Percentiles rank a stretch among this genome's conserved stretches.
Conservation (phyloP, 2,329 filamentous ascomycete species). For the Rachicladosporium sp. region DNA sequence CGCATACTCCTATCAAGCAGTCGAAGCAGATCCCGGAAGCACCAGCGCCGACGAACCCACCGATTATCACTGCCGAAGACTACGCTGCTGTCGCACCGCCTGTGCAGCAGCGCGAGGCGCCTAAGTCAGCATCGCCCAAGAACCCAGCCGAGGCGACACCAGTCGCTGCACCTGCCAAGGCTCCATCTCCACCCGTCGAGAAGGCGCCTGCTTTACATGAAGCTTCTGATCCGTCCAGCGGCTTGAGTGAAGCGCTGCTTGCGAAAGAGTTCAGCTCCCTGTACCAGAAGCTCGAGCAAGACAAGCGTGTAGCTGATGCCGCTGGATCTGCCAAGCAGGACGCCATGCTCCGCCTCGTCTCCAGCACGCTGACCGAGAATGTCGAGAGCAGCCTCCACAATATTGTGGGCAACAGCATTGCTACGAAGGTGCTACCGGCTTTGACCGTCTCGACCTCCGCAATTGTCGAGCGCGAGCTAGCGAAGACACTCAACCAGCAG, state of each 20-base stretch:
- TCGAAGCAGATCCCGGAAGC: slow-evolving; percentile 15
- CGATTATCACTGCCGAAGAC: slow-evolving; percentile 24
- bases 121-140: not conserved
- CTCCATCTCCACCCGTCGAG: not conserved
- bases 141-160: not conserved
- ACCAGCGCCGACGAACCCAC: slow-evolving; percentile 15
- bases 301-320: slow-evolving; percentile 53
- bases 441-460: slow-evolving; percentile 56
- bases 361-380: slow-evolving; percentile 56
- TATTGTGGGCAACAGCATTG: slow-evolving; percentile 65
- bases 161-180: not conserved
- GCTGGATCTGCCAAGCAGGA: slow-evolving; percentile 55
- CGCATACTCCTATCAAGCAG: not conserved
- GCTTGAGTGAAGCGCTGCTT: slow-evolving; percentile 6
- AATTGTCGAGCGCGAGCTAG: slow-evolving; percentile 59
- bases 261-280: slow-evolving; percentile 42
- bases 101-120: no score
- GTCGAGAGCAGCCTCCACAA: slow-evolving; percentile 64
- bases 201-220: no score
- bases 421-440: slow-evolving; percentile 61
- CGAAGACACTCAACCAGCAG: slow-evolving; percentile 53
- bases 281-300: slow-evolving; percentile 54
- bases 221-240: no score
- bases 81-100: slow-evolving; percentile 28
- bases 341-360: slow-evolving; percentile 55